These are phyloP conservation scores for Pseudogymnoascus sp. DNA, from an alignment of 2,329 filamentous ascomycete species.

Conservation along the genomic window DNA sequence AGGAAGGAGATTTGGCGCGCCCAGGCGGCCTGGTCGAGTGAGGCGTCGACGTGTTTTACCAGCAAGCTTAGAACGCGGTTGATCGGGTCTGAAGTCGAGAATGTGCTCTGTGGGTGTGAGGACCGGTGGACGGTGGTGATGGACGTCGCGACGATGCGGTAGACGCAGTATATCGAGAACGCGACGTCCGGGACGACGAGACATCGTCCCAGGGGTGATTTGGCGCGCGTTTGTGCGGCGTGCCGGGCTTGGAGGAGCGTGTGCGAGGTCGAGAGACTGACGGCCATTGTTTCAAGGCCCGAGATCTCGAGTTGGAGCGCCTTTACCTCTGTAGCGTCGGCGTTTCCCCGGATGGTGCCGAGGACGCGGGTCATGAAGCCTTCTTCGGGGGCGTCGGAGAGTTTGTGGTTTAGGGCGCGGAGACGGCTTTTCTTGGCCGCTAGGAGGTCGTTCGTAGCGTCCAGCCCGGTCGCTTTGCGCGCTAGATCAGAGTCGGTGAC, in stretches of 20 bases:
- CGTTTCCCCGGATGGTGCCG: slow-evolving; percentile 57
- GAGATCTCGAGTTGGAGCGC: slow-evolving; percentile 65
- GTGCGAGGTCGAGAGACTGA: slow-evolving; percentile 58
- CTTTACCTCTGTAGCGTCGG: slow-evolving; percentile 50
- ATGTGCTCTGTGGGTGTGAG: slow-evolving; percentile 35
- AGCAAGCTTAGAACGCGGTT: slow-evolving; percentile 74
- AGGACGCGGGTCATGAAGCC: slow-evolving; percentile 69
- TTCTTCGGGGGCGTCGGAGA: slow-evolving; percentile 32
- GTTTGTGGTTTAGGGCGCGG: slow-evolving; percentile 59
- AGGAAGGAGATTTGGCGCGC: slow-evolving; percentile 78
- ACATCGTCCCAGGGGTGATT: slow-evolving; percentile 57
- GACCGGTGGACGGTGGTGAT: slow-evolving; percentile 57
- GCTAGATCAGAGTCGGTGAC: slow-evolving; percentile 67
- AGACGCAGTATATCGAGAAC: slow-evolving; percentile 77
- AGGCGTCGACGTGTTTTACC: slow-evolving; percentile 75
- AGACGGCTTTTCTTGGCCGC: slow-evolving; percentile 64
- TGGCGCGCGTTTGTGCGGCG: slow-evolving; percentile 55
- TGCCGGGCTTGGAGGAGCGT: slow-evolving; percentile 54
- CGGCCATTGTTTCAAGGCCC: slow-evolving; percentile 72
- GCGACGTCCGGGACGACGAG: slow-evolving; percentile 52
- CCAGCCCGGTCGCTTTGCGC: slow-evolving; percentile 69
- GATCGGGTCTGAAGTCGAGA: slow-evolving; percentile 70
- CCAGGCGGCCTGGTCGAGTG: slow-evolving; percentile 75
- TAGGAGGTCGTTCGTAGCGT: slow-evolving; percentile 73
- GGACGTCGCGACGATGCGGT: slow-evolving; percentile 66